Evolutionary conservation across 2,329 filamentous ascomycete genomes (phyloP), one percentile per base, ranked within the genome.

Genomic region (Penicillium frequentans): DNA sequence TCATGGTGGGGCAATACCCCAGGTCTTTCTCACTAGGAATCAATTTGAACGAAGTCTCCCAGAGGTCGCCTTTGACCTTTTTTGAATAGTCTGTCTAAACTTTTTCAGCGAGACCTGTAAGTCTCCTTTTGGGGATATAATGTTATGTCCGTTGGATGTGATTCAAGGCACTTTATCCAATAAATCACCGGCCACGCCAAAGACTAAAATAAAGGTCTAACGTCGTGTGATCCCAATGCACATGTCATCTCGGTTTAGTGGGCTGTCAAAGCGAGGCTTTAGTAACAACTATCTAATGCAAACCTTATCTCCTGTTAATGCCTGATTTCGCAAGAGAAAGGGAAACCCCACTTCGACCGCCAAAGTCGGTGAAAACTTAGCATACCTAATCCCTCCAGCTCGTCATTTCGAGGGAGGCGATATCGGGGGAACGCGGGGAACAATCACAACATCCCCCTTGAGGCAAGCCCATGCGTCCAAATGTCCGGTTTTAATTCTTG

Each of bases 351-450:
- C 55, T 54, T 42, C 51, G 31, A 49, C 39, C 21, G 46, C 37
- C 29, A 13, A 16, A 46, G 50, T 50, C 48, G 29, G 50, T 48
- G 52, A 48, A 49, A 45, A 29, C 43, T 8, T n/a, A n/a, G 19
- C 24, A 31, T 45, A 27, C 42, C 43, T 19, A 14, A 47, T 24
- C 4, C 11, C 19, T 33, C 42, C 16, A 43, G 24, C 9, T 26
- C 26, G 2, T 19, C 19, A 29, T 19, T 11, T 19, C 8, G n/a
- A n/a, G n/a, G n/a, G 11, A 29, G 19, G 19, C 21, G 33, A 33
- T 23, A 54, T 61, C 58, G 60, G 62, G 44, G 46, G 9, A 64
- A 63, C 54, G 63, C 60, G 63, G 61, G 63, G 62, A 37, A 24
- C 42, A 23, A 46, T 35, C 26, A 45, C 52, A 29, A 49, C 42